These are phyloP conservation scores for Pyricularia grisea DNA, from an alignment of 2,329 filamentous ascomycete species.

Conservation along the genomic window DNA sequence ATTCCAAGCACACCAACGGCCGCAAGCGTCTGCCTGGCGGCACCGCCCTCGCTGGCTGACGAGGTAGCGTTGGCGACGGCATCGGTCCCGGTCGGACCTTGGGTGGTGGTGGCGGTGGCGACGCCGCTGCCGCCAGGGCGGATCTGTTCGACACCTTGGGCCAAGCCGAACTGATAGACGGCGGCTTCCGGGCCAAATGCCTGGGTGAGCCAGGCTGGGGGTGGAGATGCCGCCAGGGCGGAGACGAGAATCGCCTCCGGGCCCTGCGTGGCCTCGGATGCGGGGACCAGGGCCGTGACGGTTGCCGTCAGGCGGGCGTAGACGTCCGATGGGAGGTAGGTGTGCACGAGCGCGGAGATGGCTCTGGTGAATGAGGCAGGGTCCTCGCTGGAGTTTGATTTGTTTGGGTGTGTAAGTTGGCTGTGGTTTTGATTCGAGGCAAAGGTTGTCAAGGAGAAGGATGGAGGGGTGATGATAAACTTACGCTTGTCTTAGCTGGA, in stretches of 20 bases:
- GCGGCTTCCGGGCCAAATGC: slow-evolving; percentile 9
- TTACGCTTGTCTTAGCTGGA: slow-evolving; percentile 2
- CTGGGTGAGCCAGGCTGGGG: slow-evolving; percentile 12
- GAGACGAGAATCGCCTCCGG: slow-evolving; percentile 16
- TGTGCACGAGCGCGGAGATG: slow-evolving; percentile 16
- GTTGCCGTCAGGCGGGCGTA: slow-evolving; percentile 14
- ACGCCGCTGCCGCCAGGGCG: background rate
- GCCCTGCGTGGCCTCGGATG: slow-evolving; percentile 12
- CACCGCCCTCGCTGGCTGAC: background rate
- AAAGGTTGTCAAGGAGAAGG: background rate
- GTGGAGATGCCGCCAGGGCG: slow-evolving; percentile 15
- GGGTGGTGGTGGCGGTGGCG: background rate
- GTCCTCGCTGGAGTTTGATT: background rate
- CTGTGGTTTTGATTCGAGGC: background rate
- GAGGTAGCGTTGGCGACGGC: background rate
- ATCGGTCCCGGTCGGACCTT: background rate
- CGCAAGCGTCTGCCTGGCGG: slow-evolving; percentile 1
- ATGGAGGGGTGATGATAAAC: background rate
- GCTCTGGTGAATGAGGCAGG: slow-evolving; percentile 14
- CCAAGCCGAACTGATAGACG: slow-evolving; percentile 5
- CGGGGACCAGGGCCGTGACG: slow-evolving; percentile 13
- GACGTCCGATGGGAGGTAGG: slow-evolving; percentile 18
- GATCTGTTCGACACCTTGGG: slow-evolving; percentile 6
- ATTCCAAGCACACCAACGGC: slow-evolving; percentile 1
- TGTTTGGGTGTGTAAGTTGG: background rate